Evolutionary conservation across 495 filamentous ascomycete genomes (phyloP).

Genomic region (Talaromyces wortmannii): DNA sequence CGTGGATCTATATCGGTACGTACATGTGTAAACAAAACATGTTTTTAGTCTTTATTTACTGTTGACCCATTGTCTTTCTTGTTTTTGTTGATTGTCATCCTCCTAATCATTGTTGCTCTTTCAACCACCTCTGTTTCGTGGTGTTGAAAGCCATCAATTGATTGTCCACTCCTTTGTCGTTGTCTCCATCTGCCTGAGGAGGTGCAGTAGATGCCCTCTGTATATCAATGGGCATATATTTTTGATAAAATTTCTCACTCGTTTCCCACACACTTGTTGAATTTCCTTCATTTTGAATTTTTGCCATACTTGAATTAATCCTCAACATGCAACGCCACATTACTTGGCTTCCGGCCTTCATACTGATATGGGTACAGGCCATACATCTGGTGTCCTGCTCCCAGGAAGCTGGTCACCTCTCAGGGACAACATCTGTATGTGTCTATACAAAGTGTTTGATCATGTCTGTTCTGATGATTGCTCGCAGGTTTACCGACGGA

Average conservation of each 20-base stretch:
- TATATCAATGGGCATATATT: not conserved
- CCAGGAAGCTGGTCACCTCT: not conserved
- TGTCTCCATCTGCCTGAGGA: not conserved
- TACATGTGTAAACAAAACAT: not conserved
- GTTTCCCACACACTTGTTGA: not conserved
- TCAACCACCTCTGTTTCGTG: not conserved
- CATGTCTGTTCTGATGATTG: not conserved
- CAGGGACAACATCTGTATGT: not conserved
- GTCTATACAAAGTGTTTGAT: not conserved
- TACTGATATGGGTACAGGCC: conserved; percentile 6
- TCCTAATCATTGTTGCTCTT: not conserved
- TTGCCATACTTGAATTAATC: not conserved
- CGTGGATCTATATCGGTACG: not conserved
- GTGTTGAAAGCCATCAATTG: not conserved
- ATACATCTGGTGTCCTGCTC: not conserved
- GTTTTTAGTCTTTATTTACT: not conserved
- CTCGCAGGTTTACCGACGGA: not conserved
- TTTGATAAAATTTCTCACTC: not conserved
- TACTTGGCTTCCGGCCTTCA: not conserved
- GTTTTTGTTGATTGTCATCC: not conserved
- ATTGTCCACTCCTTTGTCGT: not conserved
- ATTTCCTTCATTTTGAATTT: not conserved
- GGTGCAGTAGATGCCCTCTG: not conserved
- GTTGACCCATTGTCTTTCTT: conserved; percentile 10
- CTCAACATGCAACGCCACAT: not conserved